Conservation (phyloP, 2,329 filamentous ascomycete species). For the Exserohilum turcica region DNA sequence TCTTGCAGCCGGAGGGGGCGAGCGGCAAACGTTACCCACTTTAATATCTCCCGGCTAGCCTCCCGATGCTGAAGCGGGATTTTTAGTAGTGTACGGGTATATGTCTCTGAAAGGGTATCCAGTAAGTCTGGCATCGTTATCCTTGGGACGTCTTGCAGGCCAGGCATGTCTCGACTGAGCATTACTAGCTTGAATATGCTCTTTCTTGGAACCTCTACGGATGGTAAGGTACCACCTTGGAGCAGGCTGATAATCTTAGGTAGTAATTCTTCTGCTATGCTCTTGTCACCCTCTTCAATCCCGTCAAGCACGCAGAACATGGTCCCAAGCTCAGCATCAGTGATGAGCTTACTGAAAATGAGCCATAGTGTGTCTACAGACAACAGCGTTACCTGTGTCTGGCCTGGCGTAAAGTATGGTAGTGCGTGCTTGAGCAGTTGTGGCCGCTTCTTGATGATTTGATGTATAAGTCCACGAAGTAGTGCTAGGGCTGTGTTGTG, state of each 20-base stretch:
- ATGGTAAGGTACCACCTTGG: not conserved
- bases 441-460: not conserved
- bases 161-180: not conserved
- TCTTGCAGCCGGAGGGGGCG: conserved; percentile 35
- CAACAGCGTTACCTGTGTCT: not conserved
- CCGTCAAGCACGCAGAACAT: not conserved
- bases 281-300: not conserved
- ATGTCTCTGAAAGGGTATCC: conserved; percentile 31
- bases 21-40: not conserved
- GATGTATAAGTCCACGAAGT: conserved; percentile 24
- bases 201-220: not conserved
- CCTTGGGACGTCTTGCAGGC: conserved; percentile 4
- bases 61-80: conserved; percentile 21
- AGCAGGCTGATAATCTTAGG: conserved; percentile 20
- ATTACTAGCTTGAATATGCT: not conserved
- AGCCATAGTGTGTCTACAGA: not conserved
- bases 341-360: not conserved
- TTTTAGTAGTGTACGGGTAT: conserved; percentile 22
- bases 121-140: conserved; percentile 28
- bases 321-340: not conserved
- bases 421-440: not conserved
- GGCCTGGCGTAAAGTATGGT: not conserved
- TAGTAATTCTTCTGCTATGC: not conserved
- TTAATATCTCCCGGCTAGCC: conserved; percentile 19
- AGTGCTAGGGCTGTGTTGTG: conserved; percentile 30